Conservation (phyloP, 2,329 filamentous ascomycete genomes). For the Fusarium nisikadoi region DNA sequence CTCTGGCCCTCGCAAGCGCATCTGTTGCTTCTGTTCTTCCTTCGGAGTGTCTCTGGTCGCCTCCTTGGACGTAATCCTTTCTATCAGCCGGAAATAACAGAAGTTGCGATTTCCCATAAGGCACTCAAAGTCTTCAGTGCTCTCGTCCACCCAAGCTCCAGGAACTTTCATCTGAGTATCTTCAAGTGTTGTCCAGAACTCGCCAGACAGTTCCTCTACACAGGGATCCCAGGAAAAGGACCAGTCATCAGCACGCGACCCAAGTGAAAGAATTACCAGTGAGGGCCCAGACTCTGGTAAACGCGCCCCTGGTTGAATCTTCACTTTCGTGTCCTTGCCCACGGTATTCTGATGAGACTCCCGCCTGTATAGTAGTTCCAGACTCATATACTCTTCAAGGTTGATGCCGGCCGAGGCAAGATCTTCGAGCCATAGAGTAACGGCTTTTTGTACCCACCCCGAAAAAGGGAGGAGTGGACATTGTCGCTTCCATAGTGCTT, state of each 20-base stretch:
- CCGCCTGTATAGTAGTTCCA: accelerated
- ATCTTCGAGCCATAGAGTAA: background rate
- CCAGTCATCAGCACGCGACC: accelerated
- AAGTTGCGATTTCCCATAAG: accelerated
- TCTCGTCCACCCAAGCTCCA: background rate
- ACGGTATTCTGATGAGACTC: accelerated
- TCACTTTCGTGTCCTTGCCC: accelerated
- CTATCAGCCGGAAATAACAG: background rate
- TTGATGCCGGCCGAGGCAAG: background rate
- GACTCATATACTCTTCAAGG: background rate
- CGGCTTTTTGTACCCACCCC: background rate
- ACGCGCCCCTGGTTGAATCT: accelerated
- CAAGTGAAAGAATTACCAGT: accelerated
- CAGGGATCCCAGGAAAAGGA: background rate
- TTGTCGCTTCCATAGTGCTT: accelerated
- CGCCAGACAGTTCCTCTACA: background rate
- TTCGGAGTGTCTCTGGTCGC: too few species aligned
- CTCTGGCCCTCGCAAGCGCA: too few species aligned
- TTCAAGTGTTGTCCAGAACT: background rate
- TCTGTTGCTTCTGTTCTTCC: background rate
- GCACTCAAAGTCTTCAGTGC: accelerated
- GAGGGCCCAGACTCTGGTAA: background rate
- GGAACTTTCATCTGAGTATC: accelerated
- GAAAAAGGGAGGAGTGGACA: background rate
- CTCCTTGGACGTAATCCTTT: too few species aligned